Evolutionary conservation across 2,329 filamentous ascomycete species (phyloP), one percentile per base, ranked within the genome.

Genomic region (Verticillium nonalfalfae): DNA sequence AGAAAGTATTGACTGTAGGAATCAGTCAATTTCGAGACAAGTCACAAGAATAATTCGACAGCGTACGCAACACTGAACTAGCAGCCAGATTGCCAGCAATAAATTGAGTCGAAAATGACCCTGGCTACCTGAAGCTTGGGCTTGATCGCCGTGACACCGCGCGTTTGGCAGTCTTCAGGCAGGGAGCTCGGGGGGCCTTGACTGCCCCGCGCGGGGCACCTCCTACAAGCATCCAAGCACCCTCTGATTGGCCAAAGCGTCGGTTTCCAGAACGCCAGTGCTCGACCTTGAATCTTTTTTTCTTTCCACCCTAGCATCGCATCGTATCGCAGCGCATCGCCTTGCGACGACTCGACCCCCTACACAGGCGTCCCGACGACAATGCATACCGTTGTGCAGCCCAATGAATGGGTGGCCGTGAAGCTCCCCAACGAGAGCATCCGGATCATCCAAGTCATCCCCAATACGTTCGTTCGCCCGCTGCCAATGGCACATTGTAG

Each of bases 381-480:
- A 39, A 79, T 79, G 77, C 72, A 77, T 60, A 76, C 75, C 3
- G 64, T 82, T 26, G 76, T 85, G 18, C 78, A 84, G 67, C 83
- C 85, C 64, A 79, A 87, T 71, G 77, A 80, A 61, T 89, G 85
- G 86, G 81, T 85, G 9, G 82, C 79, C 56, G 73, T 89, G 56
- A 79, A 81, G 70, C 78, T 88, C 10, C 84, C 85, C 6, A 87
- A 85, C 15, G 85, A 84, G 54, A 80, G 76, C 52, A 75, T 83
- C 45, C 81, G 82, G 62, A 77, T 87, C 18, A 74, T 89, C 3
- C 84, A 87, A 70, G 76, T 86, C 18, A 69, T 76, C 2, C 85
- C 86, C 15, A 85, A 88, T 69, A 87, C 85, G 86, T 88, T 74
- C 65, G 73, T 65, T 52, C 56, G 14, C 21, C 57, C 4, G n/a